Base-by-base conservation (phyloP, 371 early-diverging fungal genomes). In the Fennellomyces sp. region DNA sequence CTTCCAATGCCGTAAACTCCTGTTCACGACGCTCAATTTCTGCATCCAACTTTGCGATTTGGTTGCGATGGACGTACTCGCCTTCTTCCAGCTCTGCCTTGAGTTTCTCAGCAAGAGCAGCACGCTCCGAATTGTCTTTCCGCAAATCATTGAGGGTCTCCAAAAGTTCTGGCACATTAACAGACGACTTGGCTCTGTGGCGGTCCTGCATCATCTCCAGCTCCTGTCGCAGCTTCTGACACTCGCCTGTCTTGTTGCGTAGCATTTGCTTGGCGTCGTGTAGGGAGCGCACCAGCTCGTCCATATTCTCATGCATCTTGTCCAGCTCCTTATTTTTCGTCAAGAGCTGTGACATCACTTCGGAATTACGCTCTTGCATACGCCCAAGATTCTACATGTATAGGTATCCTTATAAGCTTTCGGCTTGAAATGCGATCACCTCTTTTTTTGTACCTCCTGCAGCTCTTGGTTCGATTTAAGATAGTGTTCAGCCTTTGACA, bases 291-390 rank as follows among this genome's bases (percentile, higher is more conserved):
- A 50, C 58, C 35, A 51, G 17, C 15, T 73, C 66, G 12, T 75
- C 74, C 50, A 69, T 28, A 12, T 72, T 64, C 1, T 49, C 26
- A 12, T 65, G 52, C 31, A 76, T 35, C 21, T 59, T 64, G 21
- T 73, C 66, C n/a, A 80, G 54, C 15, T 71, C 64, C 31, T 63
- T 67, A n/a, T 68, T 58, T 27, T 75, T 76, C n/a, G 70, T 58
- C 17, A 66, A 53, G 5, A 76, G 35, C 26, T 79, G 75, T 12
- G 64, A 8, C 31, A 65, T 62, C 7, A 74, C 21, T 29, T 68
- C 62, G 21, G 64, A 65, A 31, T 65, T 73, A 30, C 68, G 61
- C 26, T 69, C 64, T 50, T 68, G 68, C 41, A 75, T 52, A 17
- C 53, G 36, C 6, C 35, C 58, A 19, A 70, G 57, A 25, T 56